A percentile compares a stretch with the other conserved stretches of the same genome.
Conservation (phyloP, 768 basidiomycete genomes). For the Boletus subparvulus region DNA sequence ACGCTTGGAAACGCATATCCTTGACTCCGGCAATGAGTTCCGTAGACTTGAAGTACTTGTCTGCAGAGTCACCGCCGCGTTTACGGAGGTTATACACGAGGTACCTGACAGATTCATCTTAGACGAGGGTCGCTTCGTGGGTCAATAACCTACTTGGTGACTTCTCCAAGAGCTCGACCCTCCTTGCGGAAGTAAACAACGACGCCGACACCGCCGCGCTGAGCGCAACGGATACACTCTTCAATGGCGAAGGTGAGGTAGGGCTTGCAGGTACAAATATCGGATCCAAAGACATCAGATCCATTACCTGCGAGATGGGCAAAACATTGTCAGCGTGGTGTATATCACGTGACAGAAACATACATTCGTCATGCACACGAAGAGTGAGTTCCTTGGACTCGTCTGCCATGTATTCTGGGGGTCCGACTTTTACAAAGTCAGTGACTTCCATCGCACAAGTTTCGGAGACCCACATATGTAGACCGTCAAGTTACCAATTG, state of each 20-base stretch:
- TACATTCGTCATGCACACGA: slow-evolving; percentile 93
- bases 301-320: slow-evolving; percentile 65
- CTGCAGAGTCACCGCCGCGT: slow-evolving; percentile 88
- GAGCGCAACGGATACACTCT: slow-evolving; percentile 83
- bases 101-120: slow-evolving; percentile 48
- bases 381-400: slow-evolving; percentile 78
- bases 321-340: background rate
- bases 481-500: slow-evolving; percentile 87
- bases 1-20: slow-evolving; percentile 91
- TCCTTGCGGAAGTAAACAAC: slow-evolving; percentile 96
- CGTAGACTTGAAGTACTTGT: slow-evolving; percentile 92
- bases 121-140: background rate
- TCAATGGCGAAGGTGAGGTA: slow-evolving; percentile 92
- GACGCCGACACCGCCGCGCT: slow-evolving; percentile 85
- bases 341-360: slow-evolving; percentile 16
- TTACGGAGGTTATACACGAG: slow-evolving; percentile 97
- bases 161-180: slow-evolving; percentile 90
- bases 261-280: slow-evolving; percentile 91
- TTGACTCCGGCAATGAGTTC: slow-evolving; percentile 93
- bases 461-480: slow-evolving; percentile 71
- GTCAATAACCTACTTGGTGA: slow-evolving; percentile 66
- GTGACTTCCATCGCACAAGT: background rate
- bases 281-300: slow-evolving; percentile 94
- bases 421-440: slow-evolving; percentile 58
- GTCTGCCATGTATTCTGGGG: slow-evolving; percentile 75